Evolutionary conservation across 2,329 filamentous ascomycete species (phyloP), one percentile per base, ranked within the genome.

Genomic region (Neofusicoccum umdonicola): DNA sequence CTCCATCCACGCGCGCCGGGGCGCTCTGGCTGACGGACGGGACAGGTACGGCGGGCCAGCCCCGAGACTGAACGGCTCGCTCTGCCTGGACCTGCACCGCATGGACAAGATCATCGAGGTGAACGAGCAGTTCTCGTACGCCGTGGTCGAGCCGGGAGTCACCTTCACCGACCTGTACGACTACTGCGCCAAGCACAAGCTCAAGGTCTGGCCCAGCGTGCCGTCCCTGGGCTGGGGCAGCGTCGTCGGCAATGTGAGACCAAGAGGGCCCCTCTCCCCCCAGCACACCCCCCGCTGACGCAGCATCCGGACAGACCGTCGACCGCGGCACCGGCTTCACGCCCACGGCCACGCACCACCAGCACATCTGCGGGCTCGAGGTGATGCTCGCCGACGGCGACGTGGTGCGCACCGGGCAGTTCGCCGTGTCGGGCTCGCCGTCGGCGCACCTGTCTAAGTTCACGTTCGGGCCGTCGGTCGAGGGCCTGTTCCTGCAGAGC

Each of bases 91-190:
- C 66, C 71, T 84, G 1, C 79, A 79, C 11, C 69, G 68, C 34
- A 81, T 81, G 79, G 77, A 77, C 65, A 67, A 69, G 54, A 77
- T 80, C 61, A 68, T 81, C 6, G 71, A 77, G 35, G 73, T 80
- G 68, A 76, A 78, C 62, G 72, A 70, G 9, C 75, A 78, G 50
- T 76, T 76, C 56, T 75, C 71, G 13, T 77, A 74, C 17, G 79
- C 72, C 58, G 73, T 81, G 0, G 74, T 81, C 17, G 79, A 81
- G 77, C 79, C 79, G 0, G 82, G 81, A 1, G 82, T 83, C 6
- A 81, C 79, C 0, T 84, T 81, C 65, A 76, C 75, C 22, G 79
- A 82, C 57, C 71, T 84, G 2, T 81, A 81, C 64, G 68, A 73
- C 7, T 74, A 80, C 67, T 80, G 52, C 39, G 52, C 52, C 3